Conservation (phyloP, 495 filamentous ascomycete species). For the Penicillium canescens region DNA sequence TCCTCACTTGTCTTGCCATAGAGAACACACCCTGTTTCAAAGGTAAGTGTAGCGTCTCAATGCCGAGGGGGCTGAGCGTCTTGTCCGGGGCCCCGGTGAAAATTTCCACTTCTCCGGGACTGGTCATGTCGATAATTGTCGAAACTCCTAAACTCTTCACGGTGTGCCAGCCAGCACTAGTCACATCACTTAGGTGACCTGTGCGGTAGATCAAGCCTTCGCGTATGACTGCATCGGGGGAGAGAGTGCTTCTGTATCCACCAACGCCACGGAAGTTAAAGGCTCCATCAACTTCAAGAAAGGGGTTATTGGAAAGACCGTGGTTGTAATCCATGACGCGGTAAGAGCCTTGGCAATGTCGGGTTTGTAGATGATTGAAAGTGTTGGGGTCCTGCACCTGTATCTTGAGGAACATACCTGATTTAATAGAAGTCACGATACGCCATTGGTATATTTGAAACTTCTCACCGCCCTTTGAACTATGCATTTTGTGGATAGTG, state of each 20-base stretch:
- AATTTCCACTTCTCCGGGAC: not conserved
- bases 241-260: not conserved
- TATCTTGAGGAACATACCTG: too few relatives aligned
- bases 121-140: not conserved
- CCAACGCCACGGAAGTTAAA: not conserved
- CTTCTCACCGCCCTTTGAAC: too few relatives aligned
- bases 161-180: not conserved
- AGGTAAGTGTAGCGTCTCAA: not conserved
- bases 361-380: not conserved
- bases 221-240: not conserved
- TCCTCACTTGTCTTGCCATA: not conserved
- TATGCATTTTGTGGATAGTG: too few relatives aligned
- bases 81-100: not conserved
- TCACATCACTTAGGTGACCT: not conserved
- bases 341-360: not conserved
- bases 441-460: too few relatives aligned
- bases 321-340: not conserved
- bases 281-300: not conserved
- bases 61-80: not conserved
- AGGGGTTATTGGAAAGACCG: not conserved
- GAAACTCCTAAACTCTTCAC: not conserved
- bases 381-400: not conserved
- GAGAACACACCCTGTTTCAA: not conserved
- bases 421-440: too few relatives aligned
- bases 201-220: not conserved